Evolutionary conservation across 2,329 filamentous ascomycete genomes (phyloP), one percentile per base, ranked within the genome.

Genomic region (Penicillium frequentans): DNA sequence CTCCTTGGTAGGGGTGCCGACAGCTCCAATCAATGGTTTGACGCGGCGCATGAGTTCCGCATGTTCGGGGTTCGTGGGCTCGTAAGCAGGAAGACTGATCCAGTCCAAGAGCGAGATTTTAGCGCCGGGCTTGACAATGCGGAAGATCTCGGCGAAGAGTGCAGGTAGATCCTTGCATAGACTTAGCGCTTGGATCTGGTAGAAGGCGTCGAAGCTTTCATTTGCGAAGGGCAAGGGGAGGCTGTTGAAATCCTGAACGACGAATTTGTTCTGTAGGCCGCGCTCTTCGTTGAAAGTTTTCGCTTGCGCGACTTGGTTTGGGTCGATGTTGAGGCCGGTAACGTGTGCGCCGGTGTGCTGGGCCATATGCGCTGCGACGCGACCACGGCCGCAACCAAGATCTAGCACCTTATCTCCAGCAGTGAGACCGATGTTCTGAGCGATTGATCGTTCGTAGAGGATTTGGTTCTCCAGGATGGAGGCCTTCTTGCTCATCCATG

Each of bases 171-270:
- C 79, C 58, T 80, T 81, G 73, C 79, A 82, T 29, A 77, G 79
- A 74, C 76, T 85, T 66, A 77, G 81, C 54, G 73, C 86, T 76
- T 77, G 86, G 78, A 78, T 87, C 80, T 78, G 82, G 75, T 79
- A 84, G 57, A 83, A 82, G 29, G 76, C 80, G 55, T 84, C 81
- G 64, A 84, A 82, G 43, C 72, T 75, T 26, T 67, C 69, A 59
- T 83, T 77, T 14, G 68, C 76, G 55, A 84, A 83, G 1, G 81
- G 81, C 1, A 84, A 73, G 1, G 81, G 81, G 31, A 83, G 73
- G 44, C 73, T 71, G 68, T 84, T 83, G 68, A 82, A 81, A 63
- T 83, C 81, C 62, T 78, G 77, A 31, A 78, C 74, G 55, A 82
- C 70, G 60, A 84, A 84, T 43, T 73, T 75, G 63, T 82, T 80